Evolutionary conservation across 1,284 basidiomycete species (phyloP), one percentile per base, ranked within the genome.

Genomic region (Fistulinella staudtii): DNA sequence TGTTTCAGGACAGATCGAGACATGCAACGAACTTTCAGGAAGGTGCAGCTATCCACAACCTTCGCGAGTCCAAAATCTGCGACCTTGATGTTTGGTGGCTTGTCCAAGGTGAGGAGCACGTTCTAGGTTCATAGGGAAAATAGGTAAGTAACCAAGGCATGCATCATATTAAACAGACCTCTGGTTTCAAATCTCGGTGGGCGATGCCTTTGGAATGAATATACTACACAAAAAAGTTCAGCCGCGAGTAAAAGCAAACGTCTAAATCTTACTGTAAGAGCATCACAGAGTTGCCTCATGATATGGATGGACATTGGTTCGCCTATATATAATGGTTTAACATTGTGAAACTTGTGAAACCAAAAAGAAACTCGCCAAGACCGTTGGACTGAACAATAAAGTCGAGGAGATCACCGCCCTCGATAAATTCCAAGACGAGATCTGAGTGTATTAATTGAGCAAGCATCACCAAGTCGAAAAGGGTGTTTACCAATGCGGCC

Each of bases 51-150:
- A 52, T 89, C 85, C 33, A 90, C 82, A 45, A 85, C 82, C 62
- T 96, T 96, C 1, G 93, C 93, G 11, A 96, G 76, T 5, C 93
- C 93, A 61, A 95, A 96, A 64, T 95, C 93, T 2, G 93, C 93
- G 21, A 96, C 83, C 59, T 93, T 92, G 52, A 87, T 78, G 3
- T 70, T 61, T 0, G 86, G 85, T 1, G 84, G 79, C 2, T 71
- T 45, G 33, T 82, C 77, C 13, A 60, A 71, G 0, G 88, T 90
- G 20, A 92, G 67, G 4, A 92, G 73, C 6, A 91, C 76, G 54
- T 91, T 91, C 77, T 82, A 44, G 24, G 39, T 15, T 10, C 41
- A 29, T 13, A 20, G 30, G 5, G 37, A 25, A 41, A 31, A 45
- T 49, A 13, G 49, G 41, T 39, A 14, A 40, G 38, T 31, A 11